Evolutionary conservation across 371 early-diverging fungal species (phyloP).

Genomic region (Mucor ambiguus): DNA sequence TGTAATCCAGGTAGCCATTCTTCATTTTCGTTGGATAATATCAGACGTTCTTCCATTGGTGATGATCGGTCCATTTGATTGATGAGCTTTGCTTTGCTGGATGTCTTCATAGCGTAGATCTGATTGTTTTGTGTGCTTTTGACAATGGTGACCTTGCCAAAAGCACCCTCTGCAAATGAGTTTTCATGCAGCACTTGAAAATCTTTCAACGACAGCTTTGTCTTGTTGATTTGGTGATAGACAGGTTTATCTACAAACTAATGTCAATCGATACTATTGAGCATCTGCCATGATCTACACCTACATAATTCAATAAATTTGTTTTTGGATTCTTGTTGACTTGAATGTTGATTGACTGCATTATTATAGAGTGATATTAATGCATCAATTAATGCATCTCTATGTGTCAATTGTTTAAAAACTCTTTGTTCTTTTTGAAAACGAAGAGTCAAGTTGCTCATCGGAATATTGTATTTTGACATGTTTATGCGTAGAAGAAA

Average conservation of each 20-base stretch:
- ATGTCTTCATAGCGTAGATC: conserved; percentile 95
- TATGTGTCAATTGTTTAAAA: conserved; percentile 20
- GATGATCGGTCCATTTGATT: conserved; percentile 86
- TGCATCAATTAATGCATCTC: conserved; percentile 29
- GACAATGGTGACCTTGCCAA: conserved; percentile 55
- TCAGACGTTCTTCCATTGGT: conserved; percentile 90
- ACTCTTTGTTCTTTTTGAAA: conserved; percentile 13
- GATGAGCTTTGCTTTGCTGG: conserved; percentile 86
- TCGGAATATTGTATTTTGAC: conserved; percentile 13
- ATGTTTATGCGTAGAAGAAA: background rate
- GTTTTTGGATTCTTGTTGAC: conserved; percentile 13
- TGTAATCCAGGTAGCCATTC: conserved; percentile 86
- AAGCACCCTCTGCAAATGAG: conserved; percentile 25
- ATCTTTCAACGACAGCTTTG: conserved; percentile 24
- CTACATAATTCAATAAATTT: conserved; percentile 26
- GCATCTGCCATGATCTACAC: background rate
- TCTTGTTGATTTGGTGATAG: conserved; percentile 13
- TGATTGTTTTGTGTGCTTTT: conserved; percentile 61
- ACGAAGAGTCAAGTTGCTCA: conserved; percentile 11
- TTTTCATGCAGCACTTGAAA: conserved; percentile 26
- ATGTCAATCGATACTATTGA: background rate
- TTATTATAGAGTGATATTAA: conserved; percentile 19
- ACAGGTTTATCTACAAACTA: conserved; percentile 23
- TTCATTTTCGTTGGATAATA: conserved; percentile 71
- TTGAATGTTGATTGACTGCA: conserved; percentile 9